Base-by-base conservation (phyloP, 495 filamentous ascomycete genomes). In the Penicillium subrubescens region DNA sequence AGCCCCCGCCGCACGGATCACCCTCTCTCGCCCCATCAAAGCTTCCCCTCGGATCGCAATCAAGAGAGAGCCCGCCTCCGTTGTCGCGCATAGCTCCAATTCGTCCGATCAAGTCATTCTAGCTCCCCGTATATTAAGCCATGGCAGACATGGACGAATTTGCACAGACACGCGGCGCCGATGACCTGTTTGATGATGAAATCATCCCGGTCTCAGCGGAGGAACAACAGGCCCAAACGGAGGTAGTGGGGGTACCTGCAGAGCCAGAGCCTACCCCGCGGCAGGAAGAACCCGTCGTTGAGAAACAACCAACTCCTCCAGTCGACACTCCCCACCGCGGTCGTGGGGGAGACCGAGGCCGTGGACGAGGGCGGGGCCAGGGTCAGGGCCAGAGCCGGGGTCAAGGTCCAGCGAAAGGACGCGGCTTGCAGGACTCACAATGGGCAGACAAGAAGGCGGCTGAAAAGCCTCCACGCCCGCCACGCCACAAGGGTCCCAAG, bases 121-220 rank as follows among this genome's bases (percentile, higher is more conserved):
- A 25, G 54, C 14, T 44, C 14, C 3, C 17, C 7, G 6, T 4
- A 39, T 1, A 56, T 15, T 0, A 1, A 12, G 44, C 31, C 25
- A 76, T 75, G 71, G 68, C 72, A 50, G 73, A 79, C 51, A 73
- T 79, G 61, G 79, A 82, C 63, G 77, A 79, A 60, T 90, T 90
- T 66, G 88, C 88, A 19, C 89, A 90, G 67, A 89, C 89, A 0
- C 81, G 88, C 33, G 82, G 81, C 12, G 83, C 82, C 17, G 89
- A 92, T 65, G 88, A 91, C 72, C 75, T 91, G 17, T 90, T 90
- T 68, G 86, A 89, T 65, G 89, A 92, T 68, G 89, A 91, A 67
- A 89, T 91, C 65, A 86, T 87, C 37, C 89, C 89, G 5, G 76
- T 89, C 33, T 58, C 82, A 3, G 72, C 72, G 3, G 75, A 77